A percentile compares a stretch with the other conserved stretches of the same genome.
phyloP scores from a whole-genome alignment of 1,284 basidiomycete genomes.

The Trichosporon faecale region DNA sequence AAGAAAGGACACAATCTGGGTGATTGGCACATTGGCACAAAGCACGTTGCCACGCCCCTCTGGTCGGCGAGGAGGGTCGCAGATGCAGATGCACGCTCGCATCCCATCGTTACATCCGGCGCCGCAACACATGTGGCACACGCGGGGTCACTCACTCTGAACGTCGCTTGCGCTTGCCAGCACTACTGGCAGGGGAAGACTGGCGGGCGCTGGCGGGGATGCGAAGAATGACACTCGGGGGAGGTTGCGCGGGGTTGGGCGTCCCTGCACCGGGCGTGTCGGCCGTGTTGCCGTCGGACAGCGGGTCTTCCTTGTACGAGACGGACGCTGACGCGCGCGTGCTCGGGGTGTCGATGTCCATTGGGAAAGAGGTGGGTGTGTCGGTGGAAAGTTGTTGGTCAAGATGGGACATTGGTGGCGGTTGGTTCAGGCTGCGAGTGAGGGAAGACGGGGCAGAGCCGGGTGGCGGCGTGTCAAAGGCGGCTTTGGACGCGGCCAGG shows the following conservation, averaged over 20 bases:
- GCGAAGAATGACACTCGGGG: conserved; percentile 16
- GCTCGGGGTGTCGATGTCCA: conserved; percentile 8
- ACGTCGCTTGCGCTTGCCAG: conserved; percentile 26
- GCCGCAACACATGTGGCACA: conserved; percentile 5
- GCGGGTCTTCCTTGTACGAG: not conserved
- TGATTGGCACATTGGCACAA: conserved; percentile 9
- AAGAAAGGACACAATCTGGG: not conserved
- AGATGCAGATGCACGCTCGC: conserved; percentile 2
- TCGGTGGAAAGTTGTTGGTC: conserved; percentile 5
- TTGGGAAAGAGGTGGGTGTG: not conserved
- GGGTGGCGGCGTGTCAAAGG: conserved; percentile 5
- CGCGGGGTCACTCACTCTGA: conserved; percentile 18
- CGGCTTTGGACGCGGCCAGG: not conserved
- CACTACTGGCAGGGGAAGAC: conserved; percentile 8
- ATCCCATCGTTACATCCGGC: not conserved
- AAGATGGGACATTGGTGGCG: conserved; percentile 8
- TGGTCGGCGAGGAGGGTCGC: not conserved
- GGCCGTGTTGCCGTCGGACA: conserved; percentile 5
- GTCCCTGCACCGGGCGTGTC: conserved; percentile 1
- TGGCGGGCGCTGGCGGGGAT: conserved; percentile 15
- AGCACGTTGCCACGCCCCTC: not conserved
- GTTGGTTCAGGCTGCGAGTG: not conserved
- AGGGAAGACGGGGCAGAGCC: not conserved
- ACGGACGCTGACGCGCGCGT: conserved; percentile 1
- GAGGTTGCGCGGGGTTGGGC: not conserved